A percentile compares a stretch with the other conserved stretches of the same genome.
Conservation (phyloP, 2,329 filamentous ascomycete species). For the Botryotinia calthae region DNA sequence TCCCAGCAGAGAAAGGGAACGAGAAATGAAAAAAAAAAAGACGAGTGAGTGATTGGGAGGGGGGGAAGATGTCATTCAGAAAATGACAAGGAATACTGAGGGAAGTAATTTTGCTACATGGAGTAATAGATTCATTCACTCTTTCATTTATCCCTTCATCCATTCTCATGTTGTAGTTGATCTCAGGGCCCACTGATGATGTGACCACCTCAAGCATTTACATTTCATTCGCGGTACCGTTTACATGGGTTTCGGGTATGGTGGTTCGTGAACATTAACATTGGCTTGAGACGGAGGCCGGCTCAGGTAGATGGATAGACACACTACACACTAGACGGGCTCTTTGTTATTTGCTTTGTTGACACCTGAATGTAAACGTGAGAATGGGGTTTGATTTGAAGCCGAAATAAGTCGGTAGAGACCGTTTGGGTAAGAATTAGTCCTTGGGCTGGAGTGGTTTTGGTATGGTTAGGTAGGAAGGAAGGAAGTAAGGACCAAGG, state of each 20-base stretch:
- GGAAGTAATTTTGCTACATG: background rate
- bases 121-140: background rate
- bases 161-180: background rate
- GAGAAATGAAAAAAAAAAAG: background rate
- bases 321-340: background rate
- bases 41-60: background rate
- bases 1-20: background rate
- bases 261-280: background rate
- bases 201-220: background rate
- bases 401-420: background rate
- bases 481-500: background rate
- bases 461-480: background rate
- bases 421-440: background rate
- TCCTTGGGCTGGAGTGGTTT: background rate
- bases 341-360: background rate
- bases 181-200: background rate
- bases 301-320: background rate
- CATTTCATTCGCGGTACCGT: conserved; percentile 1
- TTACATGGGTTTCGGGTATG: background rate
- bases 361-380: background rate
- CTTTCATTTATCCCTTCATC: too few species aligned
- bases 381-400: background rate
- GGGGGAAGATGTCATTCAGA: background rate
- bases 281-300: background rate
- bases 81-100: background rate